Percentiles rank a stretch among this genome's conserved stretches.
Evolutionary conservation across 352 stramenopile species (phyloP).

Genomic region (Phytophthora hibernalis): DNA sequence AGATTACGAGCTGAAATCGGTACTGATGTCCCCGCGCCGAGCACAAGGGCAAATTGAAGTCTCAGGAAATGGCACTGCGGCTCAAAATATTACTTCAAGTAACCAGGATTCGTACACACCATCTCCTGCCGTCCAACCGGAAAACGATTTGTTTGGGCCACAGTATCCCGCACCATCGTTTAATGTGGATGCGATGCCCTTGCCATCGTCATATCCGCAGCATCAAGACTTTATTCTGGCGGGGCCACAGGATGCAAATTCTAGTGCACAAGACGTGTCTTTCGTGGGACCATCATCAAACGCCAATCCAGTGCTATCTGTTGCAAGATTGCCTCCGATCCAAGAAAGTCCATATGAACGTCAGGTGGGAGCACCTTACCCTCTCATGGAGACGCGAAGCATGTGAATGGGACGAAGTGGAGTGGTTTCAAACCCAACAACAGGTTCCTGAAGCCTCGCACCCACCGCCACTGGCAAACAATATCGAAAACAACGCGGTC

Average conservation of each 20-base stretch:
- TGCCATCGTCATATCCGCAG: neutral
- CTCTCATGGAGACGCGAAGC: neutral
- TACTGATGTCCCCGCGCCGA: conserved; percentile 29
- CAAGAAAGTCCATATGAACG: conserved; percentile 25
- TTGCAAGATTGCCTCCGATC: conserved; percentile 24
- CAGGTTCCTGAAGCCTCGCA: conserved; percentile 1
- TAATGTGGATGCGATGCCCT: conserved; percentile 18
- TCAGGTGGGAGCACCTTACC: neutral
- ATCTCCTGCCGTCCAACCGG: neutral
- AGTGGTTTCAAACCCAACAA: conserved; percentile 8
- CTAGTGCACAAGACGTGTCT: neutral
- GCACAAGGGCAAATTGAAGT: conserved; percentile 1
- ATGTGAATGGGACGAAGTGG: conserved; percentile 8
- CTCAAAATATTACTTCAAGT: neutral
- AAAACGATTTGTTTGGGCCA: neutral
- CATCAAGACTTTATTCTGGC: conserved; percentile 5
- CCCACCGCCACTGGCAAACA: neutral
- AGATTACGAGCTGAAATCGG: conserved; percentile 37
- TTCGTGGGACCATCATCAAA: conserved; percentile 7
- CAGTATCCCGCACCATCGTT: conserved; percentile 11
- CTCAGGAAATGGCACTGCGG: neutral
- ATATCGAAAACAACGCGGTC: neutral
- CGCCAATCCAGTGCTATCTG: conserved; percentile 13
- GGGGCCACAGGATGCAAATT: neutral
- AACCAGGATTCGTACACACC: neutral